These are phyloP conservation scores for Fusarium sp. DNA, from an alignment of 2,329 filamentous ascomycete genomes.

Conservation along the genomic window DNA sequence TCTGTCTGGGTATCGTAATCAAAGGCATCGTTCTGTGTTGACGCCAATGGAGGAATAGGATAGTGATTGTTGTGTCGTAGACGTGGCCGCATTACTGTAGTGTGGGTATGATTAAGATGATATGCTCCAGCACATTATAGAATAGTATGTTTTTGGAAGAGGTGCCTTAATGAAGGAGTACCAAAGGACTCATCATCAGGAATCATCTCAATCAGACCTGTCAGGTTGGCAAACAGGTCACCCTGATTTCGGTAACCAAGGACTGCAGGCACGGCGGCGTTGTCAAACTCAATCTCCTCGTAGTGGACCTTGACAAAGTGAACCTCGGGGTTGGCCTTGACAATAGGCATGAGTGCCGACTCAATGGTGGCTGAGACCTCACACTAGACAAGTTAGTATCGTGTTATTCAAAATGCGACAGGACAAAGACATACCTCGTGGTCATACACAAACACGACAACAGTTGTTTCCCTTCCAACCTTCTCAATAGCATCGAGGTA, in stretches of 20 bases:
- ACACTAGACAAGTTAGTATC: constrained; percentile 68
- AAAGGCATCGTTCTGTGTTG: constrained; percentile 26
- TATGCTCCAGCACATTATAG: constrained; percentile 55
- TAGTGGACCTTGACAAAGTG: constrained; percentile 94
- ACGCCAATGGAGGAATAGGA: constrained; percentile 21
- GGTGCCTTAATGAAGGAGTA: constrained; percentile 63
- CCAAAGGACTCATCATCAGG: constrained; percentile 75
- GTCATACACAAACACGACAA: constrained; percentile 95
- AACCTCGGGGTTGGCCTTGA: constrained; percentile 75
- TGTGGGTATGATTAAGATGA: constrained; percentile 21
- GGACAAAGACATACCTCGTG: constrained; percentile 73
- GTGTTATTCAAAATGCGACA: background rate
- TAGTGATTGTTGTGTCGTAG: constrained; percentile 36
- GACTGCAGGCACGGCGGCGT: constrained; percentile 86
- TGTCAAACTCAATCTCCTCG: constrained; percentile 93
- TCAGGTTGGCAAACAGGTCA: constrained; percentile 90
- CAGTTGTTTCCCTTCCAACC: constrained; percentile 81
- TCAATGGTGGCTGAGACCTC: constrained; percentile 84
- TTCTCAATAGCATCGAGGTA: constrained; percentile 98
- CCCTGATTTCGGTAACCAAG: constrained; percentile 89
- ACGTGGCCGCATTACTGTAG: constrained; percentile 48
- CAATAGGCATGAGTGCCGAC: constrained; percentile 80
- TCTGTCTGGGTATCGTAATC: constrained; percentile 47
- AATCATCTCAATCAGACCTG: constrained; percentile 88
- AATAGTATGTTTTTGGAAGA: constrained; percentile 67